Conservation (phyloP, 2,329 filamentous ascomycete genomes). For the Scedosporium minutisporum region DNA sequence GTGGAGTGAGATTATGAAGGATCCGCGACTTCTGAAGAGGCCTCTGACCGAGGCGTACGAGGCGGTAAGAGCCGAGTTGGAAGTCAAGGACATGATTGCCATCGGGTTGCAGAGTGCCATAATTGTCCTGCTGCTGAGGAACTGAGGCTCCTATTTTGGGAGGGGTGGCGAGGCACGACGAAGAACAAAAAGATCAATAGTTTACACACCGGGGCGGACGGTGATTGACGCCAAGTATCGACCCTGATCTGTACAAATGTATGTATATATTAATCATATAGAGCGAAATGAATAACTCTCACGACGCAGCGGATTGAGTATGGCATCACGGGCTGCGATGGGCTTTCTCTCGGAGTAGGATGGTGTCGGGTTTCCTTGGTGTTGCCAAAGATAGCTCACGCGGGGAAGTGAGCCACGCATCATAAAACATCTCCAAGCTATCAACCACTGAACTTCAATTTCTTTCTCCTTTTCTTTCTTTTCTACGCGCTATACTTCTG, state of each 20-base stretch:
- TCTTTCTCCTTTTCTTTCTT: no score
- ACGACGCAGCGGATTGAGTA: not conserved
- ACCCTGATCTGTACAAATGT: not conserved
- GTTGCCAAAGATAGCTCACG: not conserved
- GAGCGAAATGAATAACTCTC: constrained; percentile 6
- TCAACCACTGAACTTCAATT: no score
- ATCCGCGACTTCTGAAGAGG: constrained; percentile 37
- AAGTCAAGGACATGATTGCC: constrained; percentile 60
- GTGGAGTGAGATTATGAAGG: constrained; percentile 34
- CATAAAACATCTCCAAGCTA: no score
- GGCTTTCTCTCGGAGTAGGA: not conserved
- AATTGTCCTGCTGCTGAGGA: constrained; percentile 35
- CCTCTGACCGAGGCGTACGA: constrained; percentile 52
- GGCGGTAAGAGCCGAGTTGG: constrained; percentile 51
- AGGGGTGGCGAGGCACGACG: not conserved
- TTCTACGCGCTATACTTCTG: no score
- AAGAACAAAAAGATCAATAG: not conserved
- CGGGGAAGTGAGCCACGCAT: not conserved
- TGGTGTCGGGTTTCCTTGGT: not conserved
- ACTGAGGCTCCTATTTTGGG: not conserved
- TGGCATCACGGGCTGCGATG: not conserved
- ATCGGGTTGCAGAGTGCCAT: constrained; percentile 58
- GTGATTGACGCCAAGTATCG: not conserved
- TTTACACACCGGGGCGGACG: no score
- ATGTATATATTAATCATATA: constrained; percentile 5